Conservation (phyloP, 306 rosid genomes). For the Fragaria ananassa region DNA sequence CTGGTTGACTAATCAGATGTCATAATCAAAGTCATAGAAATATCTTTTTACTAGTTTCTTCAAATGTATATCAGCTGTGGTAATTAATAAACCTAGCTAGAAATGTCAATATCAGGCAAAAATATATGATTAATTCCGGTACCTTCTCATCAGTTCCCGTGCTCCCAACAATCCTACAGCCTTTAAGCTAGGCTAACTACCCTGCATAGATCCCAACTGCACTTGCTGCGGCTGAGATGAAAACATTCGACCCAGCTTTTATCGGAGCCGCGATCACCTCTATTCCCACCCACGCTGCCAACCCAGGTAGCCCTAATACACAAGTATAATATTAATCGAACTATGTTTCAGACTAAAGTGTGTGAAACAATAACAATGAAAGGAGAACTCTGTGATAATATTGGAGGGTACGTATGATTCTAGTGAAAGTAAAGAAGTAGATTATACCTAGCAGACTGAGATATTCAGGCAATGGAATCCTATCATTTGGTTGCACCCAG, state of each 20-base stretch:
- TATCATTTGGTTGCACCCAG: constrained; percentile 20
- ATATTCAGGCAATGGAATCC: constrained; percentile 50
- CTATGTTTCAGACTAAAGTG: background rate
- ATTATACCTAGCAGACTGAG: constrained; percentile 42
- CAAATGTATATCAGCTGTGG: too few relatives aligned
- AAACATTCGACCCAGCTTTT: constrained; percentile 50
- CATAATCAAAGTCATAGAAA: too few relatives aligned
- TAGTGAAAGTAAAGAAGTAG: background rate
- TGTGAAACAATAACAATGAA: background rate
- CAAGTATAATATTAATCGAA: background rate
- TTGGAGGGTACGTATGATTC: background rate
- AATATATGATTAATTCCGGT: background rate
- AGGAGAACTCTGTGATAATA: background rate
- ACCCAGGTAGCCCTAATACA: constrained; percentile 50
- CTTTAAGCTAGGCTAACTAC: constrained; percentile 58
- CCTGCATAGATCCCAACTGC: constrained; percentile 64
- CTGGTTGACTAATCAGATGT: too few relatives aligned
- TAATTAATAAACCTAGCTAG: too few relatives aligned
- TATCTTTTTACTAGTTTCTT: background rate
- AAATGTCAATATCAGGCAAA: background rate
- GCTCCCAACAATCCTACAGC: constrained; percentile 63
- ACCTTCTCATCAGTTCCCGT: constrained; percentile 58
- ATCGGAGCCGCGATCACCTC: constrained; percentile 40
- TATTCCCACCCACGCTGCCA: constrained; percentile 69
- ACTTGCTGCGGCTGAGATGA: constrained; percentile 58